phyloP scores from a whole-genome alignment of 148 eudicot species.

The Rhododendron mucronatum region DNA sequence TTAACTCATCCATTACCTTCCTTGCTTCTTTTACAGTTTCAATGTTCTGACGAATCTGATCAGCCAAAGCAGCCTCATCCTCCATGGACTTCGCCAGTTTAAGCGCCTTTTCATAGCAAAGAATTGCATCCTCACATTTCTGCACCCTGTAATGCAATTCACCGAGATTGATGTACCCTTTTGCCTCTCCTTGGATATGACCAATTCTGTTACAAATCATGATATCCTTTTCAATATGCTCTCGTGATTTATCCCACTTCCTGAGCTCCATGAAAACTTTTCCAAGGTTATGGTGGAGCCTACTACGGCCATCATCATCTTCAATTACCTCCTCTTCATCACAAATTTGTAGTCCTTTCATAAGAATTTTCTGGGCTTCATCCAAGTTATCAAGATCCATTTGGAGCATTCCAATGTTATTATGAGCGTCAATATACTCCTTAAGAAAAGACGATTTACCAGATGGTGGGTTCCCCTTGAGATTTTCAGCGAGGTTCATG shows the following conservation, averaged over 20 bases:
- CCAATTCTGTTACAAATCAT: slow-evolving; percentile 60
- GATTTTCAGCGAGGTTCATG: slow-evolving; percentile 61
- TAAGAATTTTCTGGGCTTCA: slow-evolving; percentile 65
- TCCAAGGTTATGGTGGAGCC: slow-evolving; percentile 96
- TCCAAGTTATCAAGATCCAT: slow-evolving; percentile 84
- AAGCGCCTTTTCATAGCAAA: slow-evolving; percentile 72
- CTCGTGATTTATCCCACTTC: slow-evolving; percentile 63
- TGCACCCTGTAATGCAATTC: slow-evolving; percentile 64
- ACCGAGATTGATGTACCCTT: slow-evolving; percentile 90
- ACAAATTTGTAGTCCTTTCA: slow-evolving; percentile 69
- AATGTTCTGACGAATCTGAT: slow-evolving; percentile 62
- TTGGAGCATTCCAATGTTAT: slow-evolving; percentile 92
- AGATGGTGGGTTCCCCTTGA: slow-evolving; percentile 55
- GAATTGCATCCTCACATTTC: slow-evolving; percentile 65
- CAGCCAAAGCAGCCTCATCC: slow-evolving; percentile 74
- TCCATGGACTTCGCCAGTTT: slow-evolving; percentile 74
- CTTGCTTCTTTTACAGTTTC: slow-evolving; percentile 47
- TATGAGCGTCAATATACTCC: slow-evolving; percentile 92
- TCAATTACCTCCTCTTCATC: slow-evolving; percentile 82
- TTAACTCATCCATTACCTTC: slow-evolving; percentile 53
- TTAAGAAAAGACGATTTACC: slow-evolving; percentile 53
- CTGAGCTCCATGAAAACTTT: slow-evolving; percentile 66
- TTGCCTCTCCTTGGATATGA: slow-evolving; percentile 91
- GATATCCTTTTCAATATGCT: slow-evolving; percentile 74
- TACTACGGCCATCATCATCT: slow-evolving; percentile 69